Percentiles rank a stretch among this genome's conserved stretches.
Evolutionary conservation across 768 basidiomycete genomes (phyloP).

Genomic region (Butyriboletus loyo): DNA sequence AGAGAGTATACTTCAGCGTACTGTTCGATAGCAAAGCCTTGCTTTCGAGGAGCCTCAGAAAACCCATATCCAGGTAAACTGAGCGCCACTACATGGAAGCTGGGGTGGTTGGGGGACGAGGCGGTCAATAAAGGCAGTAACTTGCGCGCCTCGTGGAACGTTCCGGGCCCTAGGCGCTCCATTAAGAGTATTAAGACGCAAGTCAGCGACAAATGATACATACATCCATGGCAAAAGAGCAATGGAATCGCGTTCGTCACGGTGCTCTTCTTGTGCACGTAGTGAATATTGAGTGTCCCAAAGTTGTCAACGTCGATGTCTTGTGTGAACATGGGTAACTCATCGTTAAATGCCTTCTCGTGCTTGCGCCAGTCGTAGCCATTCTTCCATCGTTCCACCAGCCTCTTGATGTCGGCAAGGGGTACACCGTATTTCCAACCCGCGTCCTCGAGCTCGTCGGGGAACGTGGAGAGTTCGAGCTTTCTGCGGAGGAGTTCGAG

Average conservation of each 20-base stretch:
- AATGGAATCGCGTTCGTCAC: conserved; percentile 50
- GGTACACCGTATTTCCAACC: conserved; percentile 53
- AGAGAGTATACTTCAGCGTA: conserved; percentile 49
- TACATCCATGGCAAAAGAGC: conserved; percentile 61
- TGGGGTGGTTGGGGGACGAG: conserved; percentile 42
- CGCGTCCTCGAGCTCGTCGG: conserved; percentile 54
- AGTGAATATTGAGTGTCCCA: conserved; percentile 53
- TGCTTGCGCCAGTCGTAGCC: conserved; percentile 56
- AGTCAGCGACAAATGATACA: conserved; percentile 7
- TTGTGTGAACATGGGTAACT: conserved; percentile 53
- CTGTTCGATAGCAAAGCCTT: conserved; percentile 48
- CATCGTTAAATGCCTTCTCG: conserved; percentile 48
- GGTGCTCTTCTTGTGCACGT: conserved; percentile 52
- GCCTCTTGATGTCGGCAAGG: conserved; percentile 45
- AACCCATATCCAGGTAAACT: conserved; percentile 63
- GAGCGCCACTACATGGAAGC: conserved; percentile 60
- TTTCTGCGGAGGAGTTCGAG: conserved; percentile 43
- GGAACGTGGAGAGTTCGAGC: conserved; percentile 47
- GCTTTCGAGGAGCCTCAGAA: conserved; percentile 52
- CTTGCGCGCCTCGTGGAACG: conserved; percentile 46
- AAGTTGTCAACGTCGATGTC: conserved; percentile 48
- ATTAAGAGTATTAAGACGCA: background rate
- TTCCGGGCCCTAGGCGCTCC: conserved; percentile 49
- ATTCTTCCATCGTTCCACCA: conserved; percentile 48
- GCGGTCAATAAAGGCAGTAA: conserved; percentile 51